These are phyloP conservation scores for Geotrichum reessii DNA, from an alignment of 1,139 yeast species.

Conservation along the genomic window DNA sequence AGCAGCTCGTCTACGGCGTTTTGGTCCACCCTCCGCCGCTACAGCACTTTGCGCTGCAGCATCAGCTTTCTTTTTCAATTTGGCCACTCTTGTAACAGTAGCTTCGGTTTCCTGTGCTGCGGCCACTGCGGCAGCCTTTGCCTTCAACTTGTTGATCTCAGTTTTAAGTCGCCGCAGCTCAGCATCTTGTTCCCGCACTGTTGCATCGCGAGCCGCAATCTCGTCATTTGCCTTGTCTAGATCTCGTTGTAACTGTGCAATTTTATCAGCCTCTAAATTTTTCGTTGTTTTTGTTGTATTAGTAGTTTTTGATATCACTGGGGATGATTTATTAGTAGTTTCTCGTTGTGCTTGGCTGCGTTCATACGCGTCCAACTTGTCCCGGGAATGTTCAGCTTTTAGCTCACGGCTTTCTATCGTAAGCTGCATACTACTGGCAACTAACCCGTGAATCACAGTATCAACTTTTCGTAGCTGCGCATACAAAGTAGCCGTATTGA, in stretches of 20 bases:
- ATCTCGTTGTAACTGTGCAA: conserved; percentile 21
- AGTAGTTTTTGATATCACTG: background rate
- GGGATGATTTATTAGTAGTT: background rate
- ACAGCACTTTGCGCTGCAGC: background rate
- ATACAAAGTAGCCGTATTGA: background rate
- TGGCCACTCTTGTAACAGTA: background rate
- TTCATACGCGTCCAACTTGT: background rate
- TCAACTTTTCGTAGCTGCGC: background rate
- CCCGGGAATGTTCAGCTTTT: background rate
- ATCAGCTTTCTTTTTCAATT: background rate
- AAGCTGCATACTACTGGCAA: background rate
- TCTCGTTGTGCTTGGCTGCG: background rate
- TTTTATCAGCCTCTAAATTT: conserved; percentile 17
- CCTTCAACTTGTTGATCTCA: conserved; percentile 19
- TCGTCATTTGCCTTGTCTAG: conserved; percentile 17
- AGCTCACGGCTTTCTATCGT: background rate
- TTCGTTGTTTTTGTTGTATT: background rate
- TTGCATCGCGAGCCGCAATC: conserved; percentile 21
- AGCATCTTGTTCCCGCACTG: conserved; percentile 20
- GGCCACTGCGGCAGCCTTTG: background rate
- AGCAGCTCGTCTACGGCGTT: background rate
- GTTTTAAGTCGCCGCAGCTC: conserved; percentile 21
- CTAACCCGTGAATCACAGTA: background rate
- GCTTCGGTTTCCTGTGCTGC: background rate
- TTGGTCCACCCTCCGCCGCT: background rate